phyloP scores from a whole-genome alignment of 208 protist species.

The Porcisia hertigi region DNA sequence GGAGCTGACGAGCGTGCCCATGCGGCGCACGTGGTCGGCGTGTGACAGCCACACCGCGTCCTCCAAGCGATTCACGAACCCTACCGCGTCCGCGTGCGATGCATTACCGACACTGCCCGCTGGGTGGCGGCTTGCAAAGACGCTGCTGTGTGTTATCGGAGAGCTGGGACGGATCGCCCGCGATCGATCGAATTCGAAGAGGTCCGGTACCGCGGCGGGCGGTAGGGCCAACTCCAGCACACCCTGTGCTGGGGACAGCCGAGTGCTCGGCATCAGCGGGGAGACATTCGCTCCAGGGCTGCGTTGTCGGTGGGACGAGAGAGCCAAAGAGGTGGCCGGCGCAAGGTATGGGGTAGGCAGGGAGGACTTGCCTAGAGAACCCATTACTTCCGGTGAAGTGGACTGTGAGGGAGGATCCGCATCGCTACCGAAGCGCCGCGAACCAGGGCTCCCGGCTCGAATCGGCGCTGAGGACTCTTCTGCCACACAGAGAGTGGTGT shows the following conservation, averaged over 20 bases:
- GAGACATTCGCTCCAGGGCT: constrained; percentile 11
- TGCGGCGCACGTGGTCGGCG: constrained; percentile 25
- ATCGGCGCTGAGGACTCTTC: constrained; percentile 26
- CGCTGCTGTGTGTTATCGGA: constrained; percentile 5
- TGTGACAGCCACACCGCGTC: constrained; percentile 28
- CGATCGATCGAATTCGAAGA: constrained; percentile 15
- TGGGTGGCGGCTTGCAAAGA: constrained; percentile 3
- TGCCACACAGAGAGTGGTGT: not conserved
- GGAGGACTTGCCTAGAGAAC: constrained; percentile 33
- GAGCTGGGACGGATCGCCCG: constrained; percentile 23
- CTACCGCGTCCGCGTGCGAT: not conserved
- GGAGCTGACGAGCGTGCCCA: constrained; percentile 26
- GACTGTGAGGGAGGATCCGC: constrained; percentile 13
- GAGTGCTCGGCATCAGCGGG: not conserved
- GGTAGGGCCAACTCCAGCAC: constrained; percentile 25
- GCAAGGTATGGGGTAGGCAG: constrained; percentile 33
- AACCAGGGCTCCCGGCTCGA: constrained; percentile 10
- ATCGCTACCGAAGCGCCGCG: constrained; percentile 14
- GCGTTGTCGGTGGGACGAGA: constrained; percentile 2
- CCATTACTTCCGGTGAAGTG: constrained; percentile 20
- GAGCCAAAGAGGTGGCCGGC: constrained; percentile 4
- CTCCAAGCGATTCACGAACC: constrained; percentile 18
- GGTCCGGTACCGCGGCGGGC: constrained; percentile 16
- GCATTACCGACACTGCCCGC: not conserved
- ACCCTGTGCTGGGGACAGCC: constrained; percentile 17